Evolutionary conservation across 192 early-diverging fungal species (phyloP), one percentile per base, ranked within the genome.

Genomic region (Coemansia sp.): DNA sequence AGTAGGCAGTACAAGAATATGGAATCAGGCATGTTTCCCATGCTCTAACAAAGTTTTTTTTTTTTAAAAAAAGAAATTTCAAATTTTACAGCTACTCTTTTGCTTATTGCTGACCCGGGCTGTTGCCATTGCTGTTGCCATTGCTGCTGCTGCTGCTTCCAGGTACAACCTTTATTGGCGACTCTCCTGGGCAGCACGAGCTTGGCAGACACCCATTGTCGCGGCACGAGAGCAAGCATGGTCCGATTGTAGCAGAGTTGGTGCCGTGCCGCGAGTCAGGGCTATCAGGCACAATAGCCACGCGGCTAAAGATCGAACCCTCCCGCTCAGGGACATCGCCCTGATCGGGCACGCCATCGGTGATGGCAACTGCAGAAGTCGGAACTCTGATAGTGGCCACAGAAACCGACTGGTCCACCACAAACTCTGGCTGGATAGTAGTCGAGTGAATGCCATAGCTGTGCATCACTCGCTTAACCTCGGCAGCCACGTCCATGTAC

Each of bases 381-480:
- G 49, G 64, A 33, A 34, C 55, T 38, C 29, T 27, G 3, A 63
- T 69, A 11, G 81, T 75, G 9, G 70, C 81, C 27, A 83, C 72
- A 10, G 69, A 68, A 13, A 84, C 74, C 2, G 77, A 36, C 68
- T 84, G 76, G 3, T 74, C 78, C 33, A 84, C 79, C 8, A 90
- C 85, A 85, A 95, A 95, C 80, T 97, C 95, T 16, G 94, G 95
- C 80, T 97, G 95, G 47, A 97, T 90, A 3, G 95, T 96, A 1
- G 92, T 92, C 24, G 91, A 92, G 72, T 98, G 96, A 40, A 98
- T 84, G 15, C 95, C 95, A 65, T 89, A 81, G 2, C 73, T 65
- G 71, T 96, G 95, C 81, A 98, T 87, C 22, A 90, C 75, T n/a
- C 69, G 73, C 84, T 95, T 93, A 72, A 97, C 88, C 13, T 83